Base-by-base conservation (phyloP, 2,329 filamentous ascomycete species). In the Calonectria pteridis region DNA sequence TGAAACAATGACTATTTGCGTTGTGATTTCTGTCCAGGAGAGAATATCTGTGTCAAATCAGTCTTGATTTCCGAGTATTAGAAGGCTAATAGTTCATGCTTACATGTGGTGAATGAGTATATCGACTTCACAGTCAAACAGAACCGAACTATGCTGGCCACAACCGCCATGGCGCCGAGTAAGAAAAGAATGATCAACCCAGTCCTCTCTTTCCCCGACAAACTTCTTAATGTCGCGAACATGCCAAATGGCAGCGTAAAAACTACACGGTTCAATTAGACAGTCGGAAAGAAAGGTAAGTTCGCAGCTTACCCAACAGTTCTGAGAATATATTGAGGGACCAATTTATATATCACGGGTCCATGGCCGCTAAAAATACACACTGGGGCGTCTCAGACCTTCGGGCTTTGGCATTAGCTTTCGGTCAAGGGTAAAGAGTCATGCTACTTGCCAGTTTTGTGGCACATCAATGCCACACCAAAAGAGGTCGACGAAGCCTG, bases 201-300 rank as follows among this genome's bases (percentile, higher is more conserved):
- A 16, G 64, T 53, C 16, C 37, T 67, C 11, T 67, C 64, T 13
- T 33, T 53, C 0, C 13, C 18, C 13, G 64, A 49, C 9, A 67
- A 14, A 18, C 46, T 26, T 40, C 28, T 67, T 16, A 67, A 10
- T 16, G 29, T 67, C 7, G 46, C 6, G 4, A 67, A 6, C 28
- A 67, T 67, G 14, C 64, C 31, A 43, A 67, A 53, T 26, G 64
- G 64, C 11, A 67, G 64, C 6, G 37, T 18, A 9, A 67, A 53
- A 7, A 67, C 64, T 67, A 13, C 20, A 3, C 2, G 9, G 1
- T 2, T 40, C 14, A 6, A 2, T 43, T 29, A 43, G 20, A 2
- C 6, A 16, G 3, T 3, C n/a, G 10, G 3, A 14, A 28, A 26
- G 23, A 20, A 5, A 0, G 20, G n/a, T n/a, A n/a, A 18, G 9